Base-by-base conservation (phyloP, 1,284 basidiomycete genomes). In the Cutaneotrichosporon dermatis region DNA sequence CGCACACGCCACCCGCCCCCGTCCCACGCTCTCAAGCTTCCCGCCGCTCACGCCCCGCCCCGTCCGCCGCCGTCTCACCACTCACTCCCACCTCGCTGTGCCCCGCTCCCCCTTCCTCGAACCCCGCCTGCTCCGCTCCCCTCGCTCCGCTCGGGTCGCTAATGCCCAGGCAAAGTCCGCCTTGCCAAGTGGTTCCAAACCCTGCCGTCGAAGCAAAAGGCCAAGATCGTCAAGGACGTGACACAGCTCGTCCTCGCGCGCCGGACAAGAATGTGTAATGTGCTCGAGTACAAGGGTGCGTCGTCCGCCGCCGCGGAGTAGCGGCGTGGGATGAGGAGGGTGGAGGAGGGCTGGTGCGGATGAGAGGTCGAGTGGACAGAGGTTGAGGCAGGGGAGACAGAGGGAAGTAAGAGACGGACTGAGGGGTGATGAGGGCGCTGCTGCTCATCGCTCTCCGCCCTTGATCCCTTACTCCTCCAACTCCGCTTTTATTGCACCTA, bases 141-240 rank as follows among this genome's bases (percentile, higher is more conserved):
- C 39, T 2, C 4, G 11, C 6, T 8, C 1, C 33, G 40, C 44
- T 10, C 4, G 9, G n/a, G 12, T 45, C 40, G 55, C 52, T 59
- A 58, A 44, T 59, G 67, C 15, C 16, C 73, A 93, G 95, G 95
- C 69, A 99, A 99, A 83, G 92, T 99, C 59, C 88, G 96, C 63
- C 85, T 99, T 50, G 89, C 94, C 33, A 99, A 99, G 84, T 99
- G 96, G 96, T 99, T 95, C 79, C 88, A 89, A 49, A 99, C 96
- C 1, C 87, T 98, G 82, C 84, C 90, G 16, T 88, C 92, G 25
- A 97, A 98, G 80, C 83, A 83, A 65, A 99, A 99, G 81, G 86
- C 87, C 60, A 99, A 99, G 86, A 98, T 99, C 72, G 90, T 98
- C 69, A 99, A 99, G 82, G 96, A 99, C 77, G 95, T 99, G 34